phyloP scores from a whole-genome alignment of 1,139 yeast species.

The Saccharomyces hybrid region DNA sequence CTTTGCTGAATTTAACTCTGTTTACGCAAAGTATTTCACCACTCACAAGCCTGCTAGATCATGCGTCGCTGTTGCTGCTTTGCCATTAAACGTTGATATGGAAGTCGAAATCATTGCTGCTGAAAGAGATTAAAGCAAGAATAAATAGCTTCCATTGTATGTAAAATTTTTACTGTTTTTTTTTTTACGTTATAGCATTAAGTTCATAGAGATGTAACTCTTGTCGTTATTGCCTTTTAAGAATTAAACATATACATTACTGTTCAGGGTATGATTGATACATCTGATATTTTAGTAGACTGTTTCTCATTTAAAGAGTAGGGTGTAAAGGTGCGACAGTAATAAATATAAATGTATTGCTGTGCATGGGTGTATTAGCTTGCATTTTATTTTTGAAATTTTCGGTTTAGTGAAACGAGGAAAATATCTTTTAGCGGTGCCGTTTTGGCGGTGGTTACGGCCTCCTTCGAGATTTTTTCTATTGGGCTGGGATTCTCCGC shows the following conservation, averaged over 20 bases:
- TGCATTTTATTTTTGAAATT: not conserved
- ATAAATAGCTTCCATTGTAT: not conserved
- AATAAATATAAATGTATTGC: not conserved
- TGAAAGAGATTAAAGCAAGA: conserved; percentile 33
- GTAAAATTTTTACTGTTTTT: not conserved
- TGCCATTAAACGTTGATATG: conserved; percentile 76
- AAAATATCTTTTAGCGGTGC: not conserved
- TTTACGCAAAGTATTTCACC: conserved; percentile 72
- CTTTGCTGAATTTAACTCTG: conserved; percentile 75
- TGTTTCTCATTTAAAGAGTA: not conserved
- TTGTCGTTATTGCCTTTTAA: not conserved
- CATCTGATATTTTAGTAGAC: not conserved
- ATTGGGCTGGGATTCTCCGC: not conserved
- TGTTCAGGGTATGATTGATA: not conserved
- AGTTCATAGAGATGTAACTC: not conserved
- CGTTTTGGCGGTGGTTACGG: not conserved
- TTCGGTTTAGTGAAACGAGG: not conserved
- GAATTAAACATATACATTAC: not conserved
- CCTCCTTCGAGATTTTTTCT: not conserved
- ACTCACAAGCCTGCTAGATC: conserved; percentile 92
- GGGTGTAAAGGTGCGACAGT: not conserved
- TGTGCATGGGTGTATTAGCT: not conserved
- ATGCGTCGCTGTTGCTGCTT: conserved; percentile 82
- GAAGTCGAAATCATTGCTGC: conserved; percentile 75
- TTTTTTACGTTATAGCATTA: not conserved